phyloP scores from a whole-genome alignment of 805 yeast species.

The Starmerella floricola region DNA sequence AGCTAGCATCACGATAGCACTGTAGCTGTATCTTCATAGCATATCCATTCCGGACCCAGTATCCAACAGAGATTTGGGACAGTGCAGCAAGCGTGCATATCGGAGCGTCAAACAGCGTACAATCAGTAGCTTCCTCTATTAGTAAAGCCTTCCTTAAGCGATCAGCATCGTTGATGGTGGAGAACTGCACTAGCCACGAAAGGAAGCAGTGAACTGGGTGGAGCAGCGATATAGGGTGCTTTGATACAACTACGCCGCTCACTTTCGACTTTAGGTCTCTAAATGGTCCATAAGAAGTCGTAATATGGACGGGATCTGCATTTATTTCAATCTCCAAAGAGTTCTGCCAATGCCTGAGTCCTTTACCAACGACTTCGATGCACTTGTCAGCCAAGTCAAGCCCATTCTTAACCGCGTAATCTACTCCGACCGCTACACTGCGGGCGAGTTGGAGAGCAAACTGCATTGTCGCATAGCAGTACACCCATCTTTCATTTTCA shows the following conservation, averaged over 20 bases:
- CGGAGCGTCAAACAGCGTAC: constrained; percentile 53
- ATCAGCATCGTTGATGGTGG: constrained; percentile 21
- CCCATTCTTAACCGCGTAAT: background rate
- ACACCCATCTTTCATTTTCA: constrained; percentile 73
- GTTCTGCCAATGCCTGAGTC: constrained; percentile 6
- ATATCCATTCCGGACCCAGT: constrained; percentile 91
- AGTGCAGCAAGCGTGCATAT: constrained; percentile 62
- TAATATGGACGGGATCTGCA: background rate
- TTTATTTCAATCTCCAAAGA: background rate
- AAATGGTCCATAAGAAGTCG: background rate
- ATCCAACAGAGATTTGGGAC: constrained; percentile 76
- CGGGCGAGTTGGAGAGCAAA: constrained; percentile 44
- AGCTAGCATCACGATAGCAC: constrained; percentile 62
- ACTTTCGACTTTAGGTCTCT: constrained; percentile 10
- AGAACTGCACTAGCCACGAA: constrained; percentile 56
- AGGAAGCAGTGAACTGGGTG: constrained; percentile 71
- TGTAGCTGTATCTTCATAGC: constrained; percentile 68
- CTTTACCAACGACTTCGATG: background rate
- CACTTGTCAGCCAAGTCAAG: background rate
- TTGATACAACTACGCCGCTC: constrained; percentile 35
- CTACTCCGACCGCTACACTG: constrained; percentile 28
- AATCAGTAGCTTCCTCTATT: constrained; percentile 15
- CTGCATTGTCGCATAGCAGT: constrained; percentile 55
- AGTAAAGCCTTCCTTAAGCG: constrained; percentile 21
- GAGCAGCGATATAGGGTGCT: constrained; percentile 50